Evolutionary conservation across 2,329 filamentous ascomycete genomes (phyloP).

Genomic region (Keithomyces neogunnii): DNA sequence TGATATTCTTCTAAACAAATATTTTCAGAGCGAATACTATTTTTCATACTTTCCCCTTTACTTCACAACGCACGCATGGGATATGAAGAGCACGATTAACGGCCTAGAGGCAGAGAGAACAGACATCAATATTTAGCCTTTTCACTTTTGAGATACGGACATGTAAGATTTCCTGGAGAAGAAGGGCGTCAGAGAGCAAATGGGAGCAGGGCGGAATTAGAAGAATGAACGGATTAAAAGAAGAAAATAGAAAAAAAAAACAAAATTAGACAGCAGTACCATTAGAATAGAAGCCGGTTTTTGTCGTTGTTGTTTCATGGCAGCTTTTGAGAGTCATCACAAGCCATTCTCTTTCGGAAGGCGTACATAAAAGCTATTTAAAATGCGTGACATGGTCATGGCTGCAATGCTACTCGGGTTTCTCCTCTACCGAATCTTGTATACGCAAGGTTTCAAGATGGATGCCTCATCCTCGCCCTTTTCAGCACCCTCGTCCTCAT

Average conservation of each 20-base stretch:
- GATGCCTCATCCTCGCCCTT: slow-evolving; percentile 54
- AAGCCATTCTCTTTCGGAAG: neutral
- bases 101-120: neutral
- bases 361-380: neutral
- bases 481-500: slow-evolving; percentile 44
- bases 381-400: neutral
- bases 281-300: no score
- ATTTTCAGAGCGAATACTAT: neutral
- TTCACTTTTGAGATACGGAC: neutral
- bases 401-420: neutral
- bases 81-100: neutral
- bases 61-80: neutral
- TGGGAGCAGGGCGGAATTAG: no score
- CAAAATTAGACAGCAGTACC: no score
- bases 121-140: neutral
- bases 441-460: slow-evolving; percentile 88
- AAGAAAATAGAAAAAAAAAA: neutral
- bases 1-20: slow-evolving; percentile 10
- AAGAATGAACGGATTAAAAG: neutral
- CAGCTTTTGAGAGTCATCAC: neutral
- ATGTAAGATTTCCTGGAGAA: neutral
- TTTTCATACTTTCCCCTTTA: neutral
- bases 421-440: slow-evolving; percentile 64
- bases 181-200: neutral
- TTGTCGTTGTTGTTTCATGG: neutral